Evolutionary conservation across 768 basidiomycete species (phyloP).

Genomic region (Crucibulum laeve): DNA sequence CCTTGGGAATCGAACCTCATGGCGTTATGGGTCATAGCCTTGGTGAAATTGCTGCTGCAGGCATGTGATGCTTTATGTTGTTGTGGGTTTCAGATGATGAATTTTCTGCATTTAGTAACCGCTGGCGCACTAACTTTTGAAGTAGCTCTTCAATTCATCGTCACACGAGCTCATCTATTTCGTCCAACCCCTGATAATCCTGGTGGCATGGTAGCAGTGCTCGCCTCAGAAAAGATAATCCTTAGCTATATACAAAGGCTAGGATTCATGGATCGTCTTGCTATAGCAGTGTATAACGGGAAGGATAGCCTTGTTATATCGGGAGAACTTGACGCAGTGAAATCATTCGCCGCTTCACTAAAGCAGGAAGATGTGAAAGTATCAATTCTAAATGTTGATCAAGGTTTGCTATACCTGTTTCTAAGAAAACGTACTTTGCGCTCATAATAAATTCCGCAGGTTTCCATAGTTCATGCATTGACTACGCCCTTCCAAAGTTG

Average conservation of each 20-base stretch:
- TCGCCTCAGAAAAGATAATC: neutral
- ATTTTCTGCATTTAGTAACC: neutral
- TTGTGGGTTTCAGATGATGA: neutral
- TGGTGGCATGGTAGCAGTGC: constrained; percentile 2
- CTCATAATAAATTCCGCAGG: constrained; percentile 12
- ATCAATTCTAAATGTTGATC: constrained; percentile 1
- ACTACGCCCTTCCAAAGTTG: constrained; percentile 19
- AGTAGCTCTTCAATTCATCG: neutral
- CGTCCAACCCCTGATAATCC: neutral
- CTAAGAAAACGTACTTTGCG: neutral
- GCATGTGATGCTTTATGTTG: constrained; percentile 10
- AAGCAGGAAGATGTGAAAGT: neutral
- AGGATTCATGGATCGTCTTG: neutral
- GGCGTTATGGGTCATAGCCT: constrained; percentile 32
- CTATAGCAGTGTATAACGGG: constrained; percentile 5
- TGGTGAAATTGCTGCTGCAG: constrained; percentile 31
- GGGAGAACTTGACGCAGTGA: neutral
- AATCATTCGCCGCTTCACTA: neutral
- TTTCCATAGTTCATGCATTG: constrained; percentile 30
- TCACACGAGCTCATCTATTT: neutral
- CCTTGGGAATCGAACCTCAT: constrained; percentile 20
- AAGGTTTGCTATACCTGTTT: neutral
- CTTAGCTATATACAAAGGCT: neutral
- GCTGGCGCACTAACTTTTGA: constrained; percentile 2
- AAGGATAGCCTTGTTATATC: constrained; percentile 1